Evolutionary conservation across 2,329 filamentous ascomycete genomes (phyloP).

Genomic region (Fusarium sp.): DNA sequence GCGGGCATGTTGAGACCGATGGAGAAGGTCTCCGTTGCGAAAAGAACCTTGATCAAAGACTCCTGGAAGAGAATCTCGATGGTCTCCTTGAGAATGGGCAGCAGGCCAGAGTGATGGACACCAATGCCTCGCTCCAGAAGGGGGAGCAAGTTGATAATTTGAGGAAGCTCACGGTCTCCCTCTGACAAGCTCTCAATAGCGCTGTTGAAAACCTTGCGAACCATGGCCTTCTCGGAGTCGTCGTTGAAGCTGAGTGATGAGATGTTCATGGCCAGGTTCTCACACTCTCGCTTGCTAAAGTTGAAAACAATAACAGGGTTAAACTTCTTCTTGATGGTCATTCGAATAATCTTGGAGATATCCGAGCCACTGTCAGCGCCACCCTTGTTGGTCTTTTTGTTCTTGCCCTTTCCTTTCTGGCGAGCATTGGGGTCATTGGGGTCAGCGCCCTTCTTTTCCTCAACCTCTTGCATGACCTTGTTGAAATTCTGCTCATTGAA

Average conservation of each 20-base stretch:
- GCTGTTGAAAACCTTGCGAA: slow-evolving; percentile 91
- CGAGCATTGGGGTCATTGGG: slow-evolving; percentile 81
- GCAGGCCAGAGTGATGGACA: slow-evolving; percentile 93
- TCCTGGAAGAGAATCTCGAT: slow-evolving; percentile 99
- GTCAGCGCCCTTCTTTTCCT: slow-evolving; percentile 87
- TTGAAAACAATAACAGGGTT: slow-evolving; percentile 99
- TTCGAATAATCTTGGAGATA: slow-evolving; percentile 97
- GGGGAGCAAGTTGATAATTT: slow-evolving; percentile 90
- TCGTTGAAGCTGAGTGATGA: slow-evolving; percentile 93
- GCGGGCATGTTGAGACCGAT: slow-evolving; percentile 99
- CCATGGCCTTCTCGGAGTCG: slow-evolving; percentile 93
- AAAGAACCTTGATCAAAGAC: slow-evolving; percentile 95
- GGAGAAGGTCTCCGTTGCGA: slow-evolving; percentile 98
- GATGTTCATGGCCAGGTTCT: slow-evolving; percentile 88
- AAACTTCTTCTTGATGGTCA: slow-evolving; percentile 98
- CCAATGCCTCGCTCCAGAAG: slow-evolving; percentile 91
- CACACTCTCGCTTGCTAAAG: slow-evolving; percentile 98
- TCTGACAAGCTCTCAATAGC: slow-evolving; percentile 93
- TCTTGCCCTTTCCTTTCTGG: slow-evolving; percentile 86
- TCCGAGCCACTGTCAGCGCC: slow-evolving; percentile 79
- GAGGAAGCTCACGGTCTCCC: slow-evolving; percentile 86
- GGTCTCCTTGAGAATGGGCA: slow-evolving; percentile 97
- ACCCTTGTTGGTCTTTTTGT: slow-evolving; percentile 92
- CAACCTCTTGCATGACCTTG: slow-evolving; percentile 90
- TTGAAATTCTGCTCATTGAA: slow-evolving; percentile 99